These are phyloP conservation scores for Saraca asoca DNA, from an alignment of 331 rosid genomes.

Conservation along the genomic window DNA sequence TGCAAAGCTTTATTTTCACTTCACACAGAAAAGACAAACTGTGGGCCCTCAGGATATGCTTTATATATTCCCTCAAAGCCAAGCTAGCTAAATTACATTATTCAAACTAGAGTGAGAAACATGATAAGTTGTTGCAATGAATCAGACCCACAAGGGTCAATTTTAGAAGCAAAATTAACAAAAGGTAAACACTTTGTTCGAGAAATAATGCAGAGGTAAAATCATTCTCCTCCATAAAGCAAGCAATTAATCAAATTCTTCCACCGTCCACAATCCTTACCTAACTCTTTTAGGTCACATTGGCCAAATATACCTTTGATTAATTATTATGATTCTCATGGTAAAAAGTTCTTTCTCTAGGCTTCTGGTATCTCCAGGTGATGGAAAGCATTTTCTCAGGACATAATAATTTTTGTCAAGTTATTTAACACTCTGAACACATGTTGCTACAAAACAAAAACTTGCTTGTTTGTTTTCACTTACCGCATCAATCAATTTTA, in stretches of 20 bases:
- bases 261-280: constrained; percentile 50
- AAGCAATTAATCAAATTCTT: constrained; percentile 35
- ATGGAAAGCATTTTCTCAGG: constrained; percentile 27
- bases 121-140: constrained; percentile 38
- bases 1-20: constrained; percentile 48
- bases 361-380: constrained; percentile 47
- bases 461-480: constrained; percentile 18
- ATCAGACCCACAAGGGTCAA: constrained; percentile 49
- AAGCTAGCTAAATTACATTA: constrained; percentile 6
- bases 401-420: constrained; percentile 40
- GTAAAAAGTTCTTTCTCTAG: constrained; percentile 52
- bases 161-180: constrained; percentile 42
- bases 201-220: constrained; percentile 37
- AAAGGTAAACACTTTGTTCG: constrained; percentile 39
- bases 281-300: constrained; percentile 51
- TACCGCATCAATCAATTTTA: constrained; percentile 23
- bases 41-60: constrained; percentile 51
- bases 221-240: constrained; percentile 36
- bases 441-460: constrained; percentile 33
- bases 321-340: constrained; percentile 40
- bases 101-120: constrained; percentile 5
- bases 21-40: constrained; percentile 32
- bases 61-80: constrained; percentile 38
- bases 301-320: constrained; percentile 39
- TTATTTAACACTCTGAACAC: constrained; percentile 23